phyloP scores from a whole-genome alignment of 805 yeast genomes.

The Pichia thaimueangensis region DNA sequence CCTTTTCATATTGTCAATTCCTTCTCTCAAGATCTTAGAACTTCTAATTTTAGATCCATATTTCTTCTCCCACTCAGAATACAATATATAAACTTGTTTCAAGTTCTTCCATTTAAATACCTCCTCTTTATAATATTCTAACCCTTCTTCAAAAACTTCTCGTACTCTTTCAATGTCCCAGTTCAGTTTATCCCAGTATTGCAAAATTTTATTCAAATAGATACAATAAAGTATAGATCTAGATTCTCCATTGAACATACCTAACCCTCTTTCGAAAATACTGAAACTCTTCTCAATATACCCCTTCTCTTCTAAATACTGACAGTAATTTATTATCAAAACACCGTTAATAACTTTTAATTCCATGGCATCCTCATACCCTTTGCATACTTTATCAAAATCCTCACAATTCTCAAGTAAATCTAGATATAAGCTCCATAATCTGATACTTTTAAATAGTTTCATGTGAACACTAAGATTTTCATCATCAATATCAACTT shows the following conservation, averaged over 20 bases:
- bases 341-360: conserved; percentile 65
- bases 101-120: conserved; percentile 30
- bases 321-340: conserved; percentile 60
- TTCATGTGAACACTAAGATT: conserved; percentile 49
- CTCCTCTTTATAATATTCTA: conserved; percentile 25
- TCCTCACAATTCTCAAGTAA: conserved; percentile 53
- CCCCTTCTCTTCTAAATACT: conserved; percentile 44
- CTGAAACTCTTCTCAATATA: conserved; percentile 45
- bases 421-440: conserved; percentile 75
- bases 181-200: conserved; percentile 24
- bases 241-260: conserved; percentile 51
- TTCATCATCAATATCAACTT: conserved; percentile 33
- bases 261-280: conserved; percentile 65
- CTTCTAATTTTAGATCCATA: conserved; percentile 47
- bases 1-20: conserved; percentile 29
- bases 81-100: conserved; percentile 45
- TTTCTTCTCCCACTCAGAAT: conserved; percentile 56
- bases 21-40: conserved; percentile 39
- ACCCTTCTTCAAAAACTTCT: conserved; percentile 67
- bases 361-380: conserved; percentile 49
- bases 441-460: conserved; percentile 49
- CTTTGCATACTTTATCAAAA: conserved; percentile 31
- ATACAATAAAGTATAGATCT: conserved; percentile 66
- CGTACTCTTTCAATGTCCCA: conserved; percentile 50
- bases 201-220: conserved; percentile 50